phyloP scores from a whole-genome alignment of 208 protist species.

The Leishmania mexicana region DNA sequence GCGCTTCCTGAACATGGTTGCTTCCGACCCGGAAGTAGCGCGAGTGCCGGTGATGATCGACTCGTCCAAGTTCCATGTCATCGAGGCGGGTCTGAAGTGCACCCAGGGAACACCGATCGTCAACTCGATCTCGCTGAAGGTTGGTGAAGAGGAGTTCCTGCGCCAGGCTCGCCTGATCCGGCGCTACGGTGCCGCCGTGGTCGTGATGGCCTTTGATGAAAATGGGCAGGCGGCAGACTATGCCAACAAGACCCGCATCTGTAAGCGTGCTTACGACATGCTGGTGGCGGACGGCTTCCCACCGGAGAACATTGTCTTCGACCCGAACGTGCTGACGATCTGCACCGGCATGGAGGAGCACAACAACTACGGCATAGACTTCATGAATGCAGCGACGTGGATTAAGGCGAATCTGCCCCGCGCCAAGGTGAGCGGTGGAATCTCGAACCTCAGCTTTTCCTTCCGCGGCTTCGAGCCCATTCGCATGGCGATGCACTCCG shows the following conservation, averaged over 20 bases:
- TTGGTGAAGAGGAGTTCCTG: conserved; percentile 95
- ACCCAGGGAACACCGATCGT: conserved; percentile 97
- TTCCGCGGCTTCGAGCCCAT: conserved; percentile 93
- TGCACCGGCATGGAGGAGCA: conserved; percentile 97
- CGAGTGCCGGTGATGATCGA: conserved; percentile 97
- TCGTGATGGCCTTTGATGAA: conserved; percentile 97
- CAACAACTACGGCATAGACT: conserved; percentile 96
- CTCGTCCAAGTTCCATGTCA: conserved; percentile 96
- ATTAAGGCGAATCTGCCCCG: conserved; percentile 88
- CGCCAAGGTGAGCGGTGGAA: conserved; percentile 92
- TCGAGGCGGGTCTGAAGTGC: conserved; percentile 93
- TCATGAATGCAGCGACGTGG: conserved; percentile 89
- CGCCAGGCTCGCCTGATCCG: conserved; percentile 87
- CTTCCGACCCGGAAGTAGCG: conserved; percentile 94
- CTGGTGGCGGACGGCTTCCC: conserved; percentile 82
- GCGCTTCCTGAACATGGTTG: conserved; percentile 94
- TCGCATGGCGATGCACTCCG: conserved; percentile 91
- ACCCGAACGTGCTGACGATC: conserved; percentile 98
- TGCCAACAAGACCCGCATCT: conserved; percentile 93
- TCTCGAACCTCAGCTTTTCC: conserved; percentile 98
- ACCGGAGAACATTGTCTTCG: conserved; percentile 97
- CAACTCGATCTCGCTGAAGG: conserved; percentile 97
- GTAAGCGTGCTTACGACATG: conserved; percentile 94
- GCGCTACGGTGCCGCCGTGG: conserved; percentile 92
- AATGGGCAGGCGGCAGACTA: conserved; percentile 92